Base-by-base conservation (phyloP, 164 flowering plant genomes). In the Nymphaea colorata region DNA sequence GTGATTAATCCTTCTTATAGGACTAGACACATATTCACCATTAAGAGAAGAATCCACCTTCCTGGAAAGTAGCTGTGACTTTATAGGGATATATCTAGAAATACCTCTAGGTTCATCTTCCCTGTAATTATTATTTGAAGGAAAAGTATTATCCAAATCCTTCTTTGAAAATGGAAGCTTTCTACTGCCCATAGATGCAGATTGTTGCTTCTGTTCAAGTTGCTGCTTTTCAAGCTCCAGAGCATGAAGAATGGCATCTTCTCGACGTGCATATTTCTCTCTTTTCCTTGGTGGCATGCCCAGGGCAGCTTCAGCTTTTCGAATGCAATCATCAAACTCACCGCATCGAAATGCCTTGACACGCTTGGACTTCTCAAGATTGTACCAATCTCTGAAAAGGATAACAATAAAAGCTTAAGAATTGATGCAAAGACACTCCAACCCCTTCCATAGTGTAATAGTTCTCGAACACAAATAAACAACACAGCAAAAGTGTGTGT, bases 171-270 rank as follows among this genome's bases (percentile, higher is more conserved):
- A 74, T 66, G 67, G 73, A 63, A 78, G 70, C 44, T 72, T 72
- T 44, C 76, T 82, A 72, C 70, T 64, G 69, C 73, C 72, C 61
- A 67, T 71, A 62, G 44, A 62, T 70, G 72, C 82, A 70, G 84
- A 75, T 67, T 79, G 87, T 73, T 79, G 85, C 61, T 88, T 81
- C 72, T 77, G 81, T 64, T 79, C 86, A 73, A 83, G 44, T 62
- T 79, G 63, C 74, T 83, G 79, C 76, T 76, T 94, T 80, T 94
- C 99, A 75, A 94, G 91, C 77, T 90, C 96, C 79, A 94, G 97
- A 51, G 99, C 99, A 83, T 94, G 98, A 75, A 90, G 85, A 78
- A 94, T 94, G 53, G 99, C 99, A 90, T 94, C 99, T 80, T 94
- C 99, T 64, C 96, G 79, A 16, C 97, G 96, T 51, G 99, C 99